These are phyloP conservation scores for Citropsis articulata DNA, from an alignment of 345 rosid genomes.

Conservation along the genomic window DNA sequence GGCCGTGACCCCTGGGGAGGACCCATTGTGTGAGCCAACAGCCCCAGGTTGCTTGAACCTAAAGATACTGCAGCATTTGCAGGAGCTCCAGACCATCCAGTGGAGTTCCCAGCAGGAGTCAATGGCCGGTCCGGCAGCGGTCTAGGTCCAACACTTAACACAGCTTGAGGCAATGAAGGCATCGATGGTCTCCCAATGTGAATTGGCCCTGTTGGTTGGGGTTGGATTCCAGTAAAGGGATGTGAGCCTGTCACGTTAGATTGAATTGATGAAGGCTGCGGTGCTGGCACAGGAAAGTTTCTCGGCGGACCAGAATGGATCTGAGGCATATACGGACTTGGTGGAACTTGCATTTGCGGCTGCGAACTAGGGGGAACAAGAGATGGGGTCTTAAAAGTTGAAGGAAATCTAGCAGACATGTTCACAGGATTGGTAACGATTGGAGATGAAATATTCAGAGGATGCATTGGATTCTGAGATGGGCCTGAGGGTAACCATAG, in stretches of 20 bases:
- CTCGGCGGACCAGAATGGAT: constrained; percentile 35
- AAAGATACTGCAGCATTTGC: constrained; percentile 5
- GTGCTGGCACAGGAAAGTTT: constrained; percentile 35
- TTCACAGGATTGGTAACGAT: constrained; percentile 29
- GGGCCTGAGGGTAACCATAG: constrained; percentile 38
- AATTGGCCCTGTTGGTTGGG: constrained; percentile 33
- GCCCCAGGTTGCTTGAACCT: constrained; percentile 39
- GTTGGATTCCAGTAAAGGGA: constrained; percentile 42
- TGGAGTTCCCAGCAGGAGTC: constrained; percentile 30
- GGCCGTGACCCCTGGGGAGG: constrained; percentile 37
- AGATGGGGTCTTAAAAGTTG: constrained; percentile 37
- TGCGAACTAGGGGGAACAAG: constrained; percentile 29
- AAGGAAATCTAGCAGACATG: constrained; percentile 35
- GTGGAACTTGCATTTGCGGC: constrained; percentile 30
- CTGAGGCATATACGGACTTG: constrained; percentile 30
- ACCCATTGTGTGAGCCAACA: constrained; percentile 33
- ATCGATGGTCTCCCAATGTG: constrained; percentile 34
- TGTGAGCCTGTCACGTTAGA: constrained; percentile 23
- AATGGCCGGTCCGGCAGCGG: constrained; percentile 31
- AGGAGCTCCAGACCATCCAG: constrained; percentile 37
- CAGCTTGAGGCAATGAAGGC: constrained; percentile 37
- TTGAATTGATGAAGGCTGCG: constrained; percentile 40
- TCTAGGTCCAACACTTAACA: constrained; percentile 31
- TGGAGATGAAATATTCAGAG: constrained; percentile 37
- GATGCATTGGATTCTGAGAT: constrained; percentile 29